These are phyloP conservation scores for Gonapodya prolifera DNA, from an alignment of 192 early-diverging fungal species.

Conservation along the genomic window DNA sequence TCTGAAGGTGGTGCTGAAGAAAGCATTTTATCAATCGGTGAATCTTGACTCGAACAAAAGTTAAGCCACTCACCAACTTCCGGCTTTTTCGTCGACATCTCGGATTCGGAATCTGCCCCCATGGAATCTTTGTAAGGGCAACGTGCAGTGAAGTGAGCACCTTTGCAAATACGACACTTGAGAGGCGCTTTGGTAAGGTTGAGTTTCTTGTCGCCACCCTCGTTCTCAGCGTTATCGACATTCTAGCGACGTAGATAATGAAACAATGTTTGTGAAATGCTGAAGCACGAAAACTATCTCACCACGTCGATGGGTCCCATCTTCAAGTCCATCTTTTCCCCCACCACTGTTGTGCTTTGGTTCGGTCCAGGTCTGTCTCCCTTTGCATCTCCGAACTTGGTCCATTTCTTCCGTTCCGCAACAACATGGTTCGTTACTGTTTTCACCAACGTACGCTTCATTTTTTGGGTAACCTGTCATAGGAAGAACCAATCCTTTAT, in stretches of 20 bases:
- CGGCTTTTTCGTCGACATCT: constrained; percentile 22
- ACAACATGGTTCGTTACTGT: constrained; percentile 12
- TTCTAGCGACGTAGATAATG: background rate
- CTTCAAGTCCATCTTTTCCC: constrained; percentile 78
- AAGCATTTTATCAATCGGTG: constrained; percentile 15
- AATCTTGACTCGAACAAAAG: constrained; percentile 5
- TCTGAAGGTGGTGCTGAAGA: constrained; percentile 10
- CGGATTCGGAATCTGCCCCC: constrained; percentile 6
- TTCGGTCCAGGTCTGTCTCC: constrained; percentile 72
- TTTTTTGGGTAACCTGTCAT: constrained; percentile 65
- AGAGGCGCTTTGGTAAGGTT: constrained; percentile 65
- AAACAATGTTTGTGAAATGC: too few relatives aligned
- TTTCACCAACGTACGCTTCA: constrained; percentile 57
- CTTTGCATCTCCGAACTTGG: constrained; percentile 83
- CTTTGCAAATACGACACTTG: constrained; percentile 94
- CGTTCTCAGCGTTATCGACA: constrained; percentile 38
- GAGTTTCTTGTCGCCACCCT: constrained; percentile 36
- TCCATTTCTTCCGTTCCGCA: constrained; percentile 45
- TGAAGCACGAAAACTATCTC: background rate
- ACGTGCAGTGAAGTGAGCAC: constrained; percentile 89
- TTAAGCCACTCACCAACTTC: background rate
- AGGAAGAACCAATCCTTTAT: background rate
- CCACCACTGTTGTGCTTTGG: constrained; percentile 72
- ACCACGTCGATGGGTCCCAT: constrained; percentile 44
- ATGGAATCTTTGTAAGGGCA: constrained; percentile 96